Evolutionary conservation across 768 basidiomycete species (phyloP), one percentile per base, ranked within the genome.

Genomic region (Mycena rebaudengoi): DNA sequence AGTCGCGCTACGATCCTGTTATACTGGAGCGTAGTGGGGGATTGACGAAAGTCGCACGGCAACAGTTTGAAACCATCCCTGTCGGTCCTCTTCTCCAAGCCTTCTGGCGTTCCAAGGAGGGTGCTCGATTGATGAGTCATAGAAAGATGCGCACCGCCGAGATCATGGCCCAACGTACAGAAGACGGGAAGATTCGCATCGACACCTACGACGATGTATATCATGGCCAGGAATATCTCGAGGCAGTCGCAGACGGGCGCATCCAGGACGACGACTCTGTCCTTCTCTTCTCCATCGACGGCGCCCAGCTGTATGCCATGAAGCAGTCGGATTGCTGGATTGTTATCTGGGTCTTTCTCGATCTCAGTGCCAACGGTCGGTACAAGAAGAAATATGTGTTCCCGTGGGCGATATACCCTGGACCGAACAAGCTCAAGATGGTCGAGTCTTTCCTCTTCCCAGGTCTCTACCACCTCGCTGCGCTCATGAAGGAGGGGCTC

Each of bases 321-420:
- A 83, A 83, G 65, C 59, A 69, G 29, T 84, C 82, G 0, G 80
- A 83, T 49, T 75, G 71, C 21, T 82, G 80, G 82, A 80, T 83
- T 4, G 73, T 58, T 26, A 77, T 83, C 8, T 83, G 82, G 81
- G 57, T 82, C 6, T 64, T 84, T 11, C 40, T 71, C 5, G 70
- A 81, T 53, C 69, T 71, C 11, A 32, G 56, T 8, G 78, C 76
- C 0, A 57, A 71, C 10, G 5, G 21, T 8, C 68, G 68, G 10
- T 73, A 75, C 62, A 73, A 71, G 44, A 71, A 73, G 44, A 28
- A 49, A 23, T 52, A 68, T 44, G 70, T 77, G 16, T 59, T 75
- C 13, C 71, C 71, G 0, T 71, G 67, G 1, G 59, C 55, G 0
- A 51, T 74, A 7, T 72, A 77, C 29, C 67, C 57, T 8, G 78